These are phyloP conservation scores for Fusarium sp. DNA, from an alignment of 2,329 filamentous ascomycete species.

Conservation along the genomic window DNA sequence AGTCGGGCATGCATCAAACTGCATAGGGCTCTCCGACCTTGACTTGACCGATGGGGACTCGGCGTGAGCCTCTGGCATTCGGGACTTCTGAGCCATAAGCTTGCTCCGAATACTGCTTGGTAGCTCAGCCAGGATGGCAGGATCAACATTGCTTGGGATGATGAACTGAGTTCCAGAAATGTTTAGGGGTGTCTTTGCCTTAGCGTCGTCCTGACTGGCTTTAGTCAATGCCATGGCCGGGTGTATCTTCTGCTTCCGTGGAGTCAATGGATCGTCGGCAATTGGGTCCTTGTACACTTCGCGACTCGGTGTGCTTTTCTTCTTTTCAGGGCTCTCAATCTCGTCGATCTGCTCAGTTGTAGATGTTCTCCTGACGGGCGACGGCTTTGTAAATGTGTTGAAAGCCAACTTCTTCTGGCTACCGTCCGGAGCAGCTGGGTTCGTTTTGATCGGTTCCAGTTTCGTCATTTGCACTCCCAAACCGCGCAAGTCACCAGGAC, in stretches of 20 bases:
- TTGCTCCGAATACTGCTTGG: constrained; percentile 85
- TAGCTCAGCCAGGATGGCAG: constrained; percentile 83
- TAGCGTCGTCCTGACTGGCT: constrained; percentile 63
- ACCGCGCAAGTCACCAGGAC: constrained; percentile 91
- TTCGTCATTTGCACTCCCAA: constrained; percentile 95
- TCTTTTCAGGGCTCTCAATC: constrained; percentile 53
- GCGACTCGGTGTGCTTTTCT: constrained; percentile 49
- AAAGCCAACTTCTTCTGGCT: constrained; percentile 87
- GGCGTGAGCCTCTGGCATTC: constrained; percentile 33
- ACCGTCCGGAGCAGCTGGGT: constrained; percentile 70
- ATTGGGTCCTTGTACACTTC: constrained; percentile 64
- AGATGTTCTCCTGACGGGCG: constrained; percentile 57
- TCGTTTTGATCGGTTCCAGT: constrained; percentile 80
- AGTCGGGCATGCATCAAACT: constrained; percentile 69
- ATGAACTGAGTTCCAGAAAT: constrained; percentile 91
- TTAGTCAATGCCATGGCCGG: constrained; percentile 66
- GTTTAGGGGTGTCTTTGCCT: constrained; percentile 79
- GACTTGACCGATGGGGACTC: constrained; percentile 50
- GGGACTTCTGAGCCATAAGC: constrained; percentile 71
- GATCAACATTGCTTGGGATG: constrained; percentile 85
- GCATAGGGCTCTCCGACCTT: constrained; percentile 58
- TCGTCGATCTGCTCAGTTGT: constrained; percentile 67
- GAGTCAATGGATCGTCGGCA: constrained; percentile 66
- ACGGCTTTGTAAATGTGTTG: constrained; percentile 63
- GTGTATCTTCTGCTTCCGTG: constrained; percentile 65